These are phyloP conservation scores for Eutrema salsugineum DNA, from an alignment of 441 rosid genomes.

Conservation along the genomic window DNA sequence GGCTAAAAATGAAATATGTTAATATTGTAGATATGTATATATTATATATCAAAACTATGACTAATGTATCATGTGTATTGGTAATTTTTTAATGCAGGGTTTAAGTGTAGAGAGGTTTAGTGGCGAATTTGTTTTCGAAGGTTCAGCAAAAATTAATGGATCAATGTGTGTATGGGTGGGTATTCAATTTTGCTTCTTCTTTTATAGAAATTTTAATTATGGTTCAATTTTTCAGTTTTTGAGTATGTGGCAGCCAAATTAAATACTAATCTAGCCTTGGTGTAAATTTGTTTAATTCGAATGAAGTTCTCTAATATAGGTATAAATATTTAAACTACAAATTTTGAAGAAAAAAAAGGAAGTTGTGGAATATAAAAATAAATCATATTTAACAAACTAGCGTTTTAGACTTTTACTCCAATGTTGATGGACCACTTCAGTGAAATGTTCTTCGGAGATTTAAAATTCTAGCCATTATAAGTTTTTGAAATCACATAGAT, in stretches of 20 bases:
- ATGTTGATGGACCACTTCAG: no score
- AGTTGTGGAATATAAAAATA: no score
- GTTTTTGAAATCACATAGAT: no score
- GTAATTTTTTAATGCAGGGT: slow-evolving; percentile 9
- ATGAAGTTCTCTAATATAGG: no score
- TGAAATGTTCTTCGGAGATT: no score
- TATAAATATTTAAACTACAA: no score
- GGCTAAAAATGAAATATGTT: not conserved
- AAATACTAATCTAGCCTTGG: not conserved
- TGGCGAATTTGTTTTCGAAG: not conserved
- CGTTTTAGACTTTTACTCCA: no score
- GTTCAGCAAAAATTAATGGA: not conserved
- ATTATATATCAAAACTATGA: not conserved
- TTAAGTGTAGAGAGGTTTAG: not conserved
- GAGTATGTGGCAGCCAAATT: not conserved
- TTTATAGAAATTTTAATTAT: not conserved
- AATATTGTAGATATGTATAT: not conserved
- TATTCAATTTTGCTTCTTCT: not conserved
- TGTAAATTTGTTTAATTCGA: not conserved
- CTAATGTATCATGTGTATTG: not conserved
- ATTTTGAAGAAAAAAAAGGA: no score
- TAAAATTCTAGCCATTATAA: no score
- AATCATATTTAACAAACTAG: no score
- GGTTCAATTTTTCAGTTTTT: not conserved
- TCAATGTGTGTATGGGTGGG: not conserved